Percentiles rank a stretch among this genome's conserved stretches.
phyloP scores from a whole-genome alignment of 176 grass and related monocot species.

The Hsuehochloa calcarea region DNA sequence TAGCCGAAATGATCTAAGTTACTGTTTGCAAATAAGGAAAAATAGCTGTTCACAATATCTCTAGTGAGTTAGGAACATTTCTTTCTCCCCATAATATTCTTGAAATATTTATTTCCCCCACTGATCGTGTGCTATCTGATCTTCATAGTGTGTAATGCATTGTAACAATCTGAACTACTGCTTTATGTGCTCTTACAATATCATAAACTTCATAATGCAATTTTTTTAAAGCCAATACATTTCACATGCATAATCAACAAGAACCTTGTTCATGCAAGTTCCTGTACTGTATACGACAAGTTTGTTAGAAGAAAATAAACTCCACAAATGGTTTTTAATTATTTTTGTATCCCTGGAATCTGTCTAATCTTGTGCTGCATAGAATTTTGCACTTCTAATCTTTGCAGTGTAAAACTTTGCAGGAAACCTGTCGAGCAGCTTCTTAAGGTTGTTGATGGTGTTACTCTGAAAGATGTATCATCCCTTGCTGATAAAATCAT shows the following conservation, averaged over 20 bases:
- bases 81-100: neutral
- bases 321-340: neutral
- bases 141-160: neutral
- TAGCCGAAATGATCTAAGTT: neutral
- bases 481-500: slow-evolving; percentile 76
- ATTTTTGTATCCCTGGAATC: neutral
- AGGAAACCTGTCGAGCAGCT: slow-evolving; percentile 89
- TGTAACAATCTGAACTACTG: neutral
- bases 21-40: neutral
- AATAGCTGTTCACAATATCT: neutral
- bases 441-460: slow-evolving; percentile 65
- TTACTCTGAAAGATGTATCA: slow-evolving; percentile 80
- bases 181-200: neutral
- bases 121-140: neutral
- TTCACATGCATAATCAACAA: neutral
- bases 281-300: neutral
- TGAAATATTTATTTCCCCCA: neutral
- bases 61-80: neutral
- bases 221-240: neutral
- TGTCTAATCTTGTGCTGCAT: neutral
- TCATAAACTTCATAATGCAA: neutral
- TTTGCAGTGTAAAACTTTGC: slow-evolving; percentile 27
- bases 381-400: neutral
- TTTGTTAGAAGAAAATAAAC: neutral
- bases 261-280: neutral